A percentile compares a stretch with the other conserved stretches of the same genome.
phyloP scores from a whole-genome alignment of 805 yeast genomes.

The Saccharomycopsis capsularis region DNA sequence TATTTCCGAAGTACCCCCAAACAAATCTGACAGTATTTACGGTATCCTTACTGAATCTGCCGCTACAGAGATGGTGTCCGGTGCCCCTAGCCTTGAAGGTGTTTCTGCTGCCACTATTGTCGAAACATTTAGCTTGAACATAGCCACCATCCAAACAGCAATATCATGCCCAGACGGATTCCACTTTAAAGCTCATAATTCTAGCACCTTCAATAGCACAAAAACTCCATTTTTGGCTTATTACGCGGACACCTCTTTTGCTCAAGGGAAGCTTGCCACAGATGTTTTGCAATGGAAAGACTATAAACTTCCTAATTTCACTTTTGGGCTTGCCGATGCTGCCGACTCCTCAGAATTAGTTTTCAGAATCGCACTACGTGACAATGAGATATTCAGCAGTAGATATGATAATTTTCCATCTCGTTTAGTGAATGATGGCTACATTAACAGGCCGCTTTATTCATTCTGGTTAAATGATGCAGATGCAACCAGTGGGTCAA shows the following conservation, averaged over 20 bases:
- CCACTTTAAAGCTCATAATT: slow-evolving; percentile 29
- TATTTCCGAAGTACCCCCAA: too few relatives aligned
- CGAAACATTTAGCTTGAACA: not conserved
- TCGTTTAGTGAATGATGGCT: slow-evolving; percentile 33
- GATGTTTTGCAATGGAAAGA: slow-evolving; percentile 43
- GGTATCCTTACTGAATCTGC: not conserved
- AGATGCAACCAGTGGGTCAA: slow-evolving; percentile 29
- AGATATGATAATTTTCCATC: slow-evolving; percentile 27
- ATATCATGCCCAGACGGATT: slow-evolving; percentile 25
- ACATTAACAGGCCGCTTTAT: slow-evolving; percentile 35
- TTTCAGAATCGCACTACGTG: slow-evolving; percentile 63
- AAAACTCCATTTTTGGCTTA: slow-evolving; percentile 31
- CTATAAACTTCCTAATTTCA: slow-evolving; percentile 2
- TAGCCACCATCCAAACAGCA: slow-evolving; percentile 3
- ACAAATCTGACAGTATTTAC: not conserved
- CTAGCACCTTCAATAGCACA: slow-evolving; percentile 30
- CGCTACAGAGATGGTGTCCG: not conserved
- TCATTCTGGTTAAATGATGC: slow-evolving; percentile 38
- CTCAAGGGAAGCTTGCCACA: slow-evolving; percentile 45
- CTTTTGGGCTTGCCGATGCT: slow-evolving; percentile 15
- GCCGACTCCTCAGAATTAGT: slow-evolving; percentile 43
- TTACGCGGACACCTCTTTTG: slow-evolving; percentile 44
- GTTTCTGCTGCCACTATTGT: not conserved
- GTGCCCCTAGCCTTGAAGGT: not conserved
- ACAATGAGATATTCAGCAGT: slow-evolving; percentile 43